Percentiles rank a stretch among this genome's conserved stretches.
Conservation (phyloP, 306 rosid species). For the Crotalaria pallida region DNA sequence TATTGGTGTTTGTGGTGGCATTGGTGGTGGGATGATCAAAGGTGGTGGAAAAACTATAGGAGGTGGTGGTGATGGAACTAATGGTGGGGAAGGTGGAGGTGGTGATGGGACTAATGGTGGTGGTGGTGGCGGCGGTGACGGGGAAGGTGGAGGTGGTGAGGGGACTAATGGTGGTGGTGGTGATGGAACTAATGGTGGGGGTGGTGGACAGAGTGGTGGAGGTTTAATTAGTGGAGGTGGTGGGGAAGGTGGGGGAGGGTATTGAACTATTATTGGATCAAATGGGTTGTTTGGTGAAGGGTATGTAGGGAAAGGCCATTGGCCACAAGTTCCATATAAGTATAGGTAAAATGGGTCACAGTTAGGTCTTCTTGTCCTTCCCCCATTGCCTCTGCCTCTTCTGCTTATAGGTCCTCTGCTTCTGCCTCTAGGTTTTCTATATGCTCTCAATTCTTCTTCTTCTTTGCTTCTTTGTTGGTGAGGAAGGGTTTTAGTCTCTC, state of each 20-base stretch:
- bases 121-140: slow-evolving; percentile 38
- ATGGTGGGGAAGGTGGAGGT: neutral
- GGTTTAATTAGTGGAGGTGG: too few relatives aligned
- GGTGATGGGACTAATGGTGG: slow-evolving; percentile 11
- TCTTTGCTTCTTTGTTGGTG: slow-evolving; percentile 14
- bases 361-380: slow-evolving; percentile 16
- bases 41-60: neutral
- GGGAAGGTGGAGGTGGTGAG: neutral
- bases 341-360: slow-evolving; percentile 62
- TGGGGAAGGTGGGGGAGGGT: neutral
- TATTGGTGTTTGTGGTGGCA: slow-evolving; percentile 25
- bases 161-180: neutral
- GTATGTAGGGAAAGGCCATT: slow-evolving; percentile 64
- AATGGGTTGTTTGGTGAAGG: slow-evolving; percentile 67
- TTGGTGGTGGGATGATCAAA: slow-evolving; percentile 8
- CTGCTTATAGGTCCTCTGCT: too few relatives aligned
- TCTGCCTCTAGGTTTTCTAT: neutral
- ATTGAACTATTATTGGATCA: slow-evolving; percentile 2
- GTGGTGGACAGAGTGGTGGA: neutral
- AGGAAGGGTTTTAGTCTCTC: slow-evolving; percentile 24
- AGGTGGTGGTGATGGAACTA: slow-evolving; percentile 20
- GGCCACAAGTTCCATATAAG: slow-evolving; percentile 48
- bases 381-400: slow-evolving; percentile 16
- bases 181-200: neutral
- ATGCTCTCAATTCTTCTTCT: slow-evolving; percentile 21